Evolutionary conservation across 2,329 filamentous ascomycete genomes (phyloP).

Genomic region (Botrytis paeoniae): DNA sequence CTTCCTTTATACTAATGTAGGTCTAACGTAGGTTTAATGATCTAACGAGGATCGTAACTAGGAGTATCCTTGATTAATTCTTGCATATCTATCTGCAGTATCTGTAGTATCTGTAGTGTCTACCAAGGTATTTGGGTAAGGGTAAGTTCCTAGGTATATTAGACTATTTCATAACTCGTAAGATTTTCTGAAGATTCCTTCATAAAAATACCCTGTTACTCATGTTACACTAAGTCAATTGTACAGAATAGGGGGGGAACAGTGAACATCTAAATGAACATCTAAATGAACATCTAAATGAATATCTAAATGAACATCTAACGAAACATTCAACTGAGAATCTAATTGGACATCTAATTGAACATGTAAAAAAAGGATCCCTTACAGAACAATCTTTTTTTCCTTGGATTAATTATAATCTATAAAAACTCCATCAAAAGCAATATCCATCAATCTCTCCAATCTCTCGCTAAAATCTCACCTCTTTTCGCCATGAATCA

Average conservation of each 20-base stretch:
- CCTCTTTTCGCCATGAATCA: not conserved
- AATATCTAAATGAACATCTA: not conserved
- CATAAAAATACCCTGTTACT: not conserved
- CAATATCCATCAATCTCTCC: not conserved
- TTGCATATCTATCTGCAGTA: not conserved
- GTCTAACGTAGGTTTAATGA: not conserved
- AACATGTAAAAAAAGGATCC: not conserved
- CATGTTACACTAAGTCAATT: not conserved
- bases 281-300: not conserved
- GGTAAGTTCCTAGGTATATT: not conserved
- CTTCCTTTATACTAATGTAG: not conserved
- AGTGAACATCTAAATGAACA: not conserved
- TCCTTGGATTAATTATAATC: not conserved
- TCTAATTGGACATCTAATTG: not conserved
- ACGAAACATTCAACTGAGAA: not conserved
- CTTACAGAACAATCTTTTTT: not conserved
- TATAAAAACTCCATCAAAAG: not conserved
- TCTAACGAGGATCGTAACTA: not conserved
- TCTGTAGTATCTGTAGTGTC: not conserved
- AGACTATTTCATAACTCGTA: not conserved
- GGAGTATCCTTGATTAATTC: not conserved
- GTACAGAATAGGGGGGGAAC: not conserved
- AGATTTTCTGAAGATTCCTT: not conserved
- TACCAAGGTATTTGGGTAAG: not conserved
- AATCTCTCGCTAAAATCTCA: not conserved